Evolutionary conservation across 2,329 filamentous ascomycete species (phyloP).

Genomic region (Paraphoma chrysanthemicola): DNA sequence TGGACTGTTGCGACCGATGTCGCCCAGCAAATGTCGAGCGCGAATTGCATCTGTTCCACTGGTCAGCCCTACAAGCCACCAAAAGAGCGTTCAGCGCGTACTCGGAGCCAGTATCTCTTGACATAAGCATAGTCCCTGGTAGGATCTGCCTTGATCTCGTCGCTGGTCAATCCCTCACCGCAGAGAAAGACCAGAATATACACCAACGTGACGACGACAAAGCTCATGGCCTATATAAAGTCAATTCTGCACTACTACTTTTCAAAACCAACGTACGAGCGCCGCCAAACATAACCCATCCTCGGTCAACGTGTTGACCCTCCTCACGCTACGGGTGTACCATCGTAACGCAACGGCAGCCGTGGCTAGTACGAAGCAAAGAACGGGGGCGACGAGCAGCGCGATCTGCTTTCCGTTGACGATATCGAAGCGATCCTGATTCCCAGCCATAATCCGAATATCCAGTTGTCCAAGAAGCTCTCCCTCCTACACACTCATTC

Average conservation of each 20-base stretch:
- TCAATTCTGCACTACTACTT: background rate
- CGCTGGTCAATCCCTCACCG: constrained; percentile 22
- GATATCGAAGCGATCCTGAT: constrained; percentile 19
- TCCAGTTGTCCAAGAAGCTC: background rate
- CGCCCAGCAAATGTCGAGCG: constrained; percentile 29
- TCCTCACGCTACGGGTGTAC: constrained; percentile 24
- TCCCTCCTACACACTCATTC: background rate
- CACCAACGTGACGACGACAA: constrained; percentile 21
- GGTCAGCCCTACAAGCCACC: background rate
- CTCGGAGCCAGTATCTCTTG: background rate
- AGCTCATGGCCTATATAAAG: constrained; percentile 19
- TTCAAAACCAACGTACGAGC: constrained; percentile 15
- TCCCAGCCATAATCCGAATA: constrained; percentile 14
- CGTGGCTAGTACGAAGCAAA: constrained; percentile 20
- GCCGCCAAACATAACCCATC: constrained; percentile 23
- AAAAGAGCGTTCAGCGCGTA: constrained; percentile 4
- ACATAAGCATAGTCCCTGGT: constrained; percentile 14
- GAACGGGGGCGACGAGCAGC: constrained; percentile 21
- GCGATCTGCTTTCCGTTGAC: constrained; percentile 24
- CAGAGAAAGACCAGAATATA: constrained; percentile 23
- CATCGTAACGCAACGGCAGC: constrained; percentile 23
- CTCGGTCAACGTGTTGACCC: constrained; percentile 23
- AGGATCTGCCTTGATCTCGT: constrained; percentile 16
- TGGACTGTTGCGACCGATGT: constrained; percentile 27
- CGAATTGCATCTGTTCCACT: constrained; percentile 22